Conservation (phyloP, 306 rosid species). For the Canavalia ensiformis region DNA sequence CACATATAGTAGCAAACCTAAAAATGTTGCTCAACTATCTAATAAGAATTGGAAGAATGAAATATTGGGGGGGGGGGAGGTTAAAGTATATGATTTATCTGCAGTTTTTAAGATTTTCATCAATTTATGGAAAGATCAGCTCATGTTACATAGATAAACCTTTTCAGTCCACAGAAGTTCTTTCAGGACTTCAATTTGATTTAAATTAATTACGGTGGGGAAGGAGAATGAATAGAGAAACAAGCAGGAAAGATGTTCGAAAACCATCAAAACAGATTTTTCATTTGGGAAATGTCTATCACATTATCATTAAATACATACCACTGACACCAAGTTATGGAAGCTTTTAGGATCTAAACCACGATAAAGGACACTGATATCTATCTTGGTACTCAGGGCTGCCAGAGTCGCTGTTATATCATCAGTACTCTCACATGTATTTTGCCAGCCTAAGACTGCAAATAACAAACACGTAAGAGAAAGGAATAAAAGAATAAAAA, state of each 20-base stretch:
- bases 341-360: conserved; percentile 78
- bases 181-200: conserved; percentile 25
- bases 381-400: conserved; percentile 77
- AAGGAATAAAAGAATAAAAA: conserved; percentile 7
- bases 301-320: conserved; percentile 53
- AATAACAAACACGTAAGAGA: conserved; percentile 44
- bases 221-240: not conserved
- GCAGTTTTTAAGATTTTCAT: conserved; percentile 1
- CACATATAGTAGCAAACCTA: not conserved
- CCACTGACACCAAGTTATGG: conserved; percentile 95
- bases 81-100: conserved; percentile 13
- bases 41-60: not conserved
- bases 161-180: not conserved
- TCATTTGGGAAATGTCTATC: conserved; percentile 1
- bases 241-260: not conserved
- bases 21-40: not conserved
- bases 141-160: conserved; percentile 6
- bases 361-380: conserved; percentile 84
- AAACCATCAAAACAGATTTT: not conserved
- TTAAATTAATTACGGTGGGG: not conserved
- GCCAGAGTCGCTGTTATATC: conserved; percentile 82
- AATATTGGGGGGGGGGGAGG: not conserved
- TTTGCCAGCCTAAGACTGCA: conserved; percentile 99
- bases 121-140: conserved; percentile 26
- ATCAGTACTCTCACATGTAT: conserved; percentile 82